These are phyloP conservation scores for Daldinia sp. DNA, from an alignment of 2,329 filamentous ascomycete genomes.

Conservation along the genomic window DNA sequence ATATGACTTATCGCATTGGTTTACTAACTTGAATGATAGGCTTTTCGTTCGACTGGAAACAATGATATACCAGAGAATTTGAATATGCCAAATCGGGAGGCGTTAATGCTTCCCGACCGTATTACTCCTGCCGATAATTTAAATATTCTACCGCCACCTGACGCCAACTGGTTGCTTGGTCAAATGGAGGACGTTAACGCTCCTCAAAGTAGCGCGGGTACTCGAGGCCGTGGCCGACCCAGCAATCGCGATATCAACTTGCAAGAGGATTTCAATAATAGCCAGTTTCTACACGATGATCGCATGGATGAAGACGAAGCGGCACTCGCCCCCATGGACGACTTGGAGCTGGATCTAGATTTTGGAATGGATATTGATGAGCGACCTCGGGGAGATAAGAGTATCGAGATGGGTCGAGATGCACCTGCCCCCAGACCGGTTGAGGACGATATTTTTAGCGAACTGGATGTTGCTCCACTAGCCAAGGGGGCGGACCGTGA, in stretches of 20 bases:
- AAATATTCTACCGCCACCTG: slow-evolving; percentile 83
- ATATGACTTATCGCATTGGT: neutral
- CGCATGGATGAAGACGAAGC: slow-evolving; percentile 69
- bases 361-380: slow-evolving; percentile 81
- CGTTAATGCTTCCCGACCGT: slow-evolving; percentile 88
- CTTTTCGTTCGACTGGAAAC: slow-evolving; percentile 93
- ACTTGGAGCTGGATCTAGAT: slow-evolving; percentile 79
- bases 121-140: slow-evolving; percentile 91
- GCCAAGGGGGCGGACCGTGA: slow-evolving; percentile 70
- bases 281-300: slow-evolving; percentile 82
- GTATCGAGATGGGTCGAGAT: slow-evolving; percentile 91
- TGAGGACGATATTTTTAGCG: slow-evolving; percentile 77
- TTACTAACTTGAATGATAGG: slow-evolving; percentile 66
- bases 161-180: slow-evolving; percentile 85
- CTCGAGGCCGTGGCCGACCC: slow-evolving; percentile 58
- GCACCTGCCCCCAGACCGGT: slow-evolving; percentile 75
- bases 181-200: slow-evolving; percentile 74
- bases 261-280: slow-evolving; percentile 77
- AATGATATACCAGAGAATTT: slow-evolving; percentile 92
- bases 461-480: slow-evolving; percentile 69
- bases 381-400: slow-evolving; percentile 67
- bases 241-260: slow-evolving; percentile 75
- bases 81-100: slow-evolving; percentile 83
- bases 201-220: slow-evolving; percentile 67
- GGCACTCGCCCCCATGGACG: slow-evolving; percentile 68